These are phyloP conservation scores for Beauveria pseudobassiana DNA, from an alignment of 2,329 filamentous ascomycete genomes.

Conservation along the genomic window DNA sequence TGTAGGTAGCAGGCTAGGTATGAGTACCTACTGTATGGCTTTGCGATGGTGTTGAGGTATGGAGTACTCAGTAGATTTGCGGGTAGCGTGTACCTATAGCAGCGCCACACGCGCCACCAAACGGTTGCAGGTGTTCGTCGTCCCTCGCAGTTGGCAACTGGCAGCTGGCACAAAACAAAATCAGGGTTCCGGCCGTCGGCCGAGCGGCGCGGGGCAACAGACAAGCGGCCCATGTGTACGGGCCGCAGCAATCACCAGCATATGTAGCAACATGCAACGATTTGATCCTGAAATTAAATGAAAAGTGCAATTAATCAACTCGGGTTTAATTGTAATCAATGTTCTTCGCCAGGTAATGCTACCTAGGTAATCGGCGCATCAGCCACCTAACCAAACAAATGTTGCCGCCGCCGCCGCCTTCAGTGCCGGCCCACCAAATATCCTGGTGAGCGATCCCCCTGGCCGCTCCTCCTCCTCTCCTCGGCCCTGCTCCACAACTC, in stretches of 20 bases:
- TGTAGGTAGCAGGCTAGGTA: not conserved
- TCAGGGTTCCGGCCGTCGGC: not conserved
- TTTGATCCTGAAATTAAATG: too few relatives aligned
- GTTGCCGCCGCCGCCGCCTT: not conserved
- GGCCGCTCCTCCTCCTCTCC: not conserved
- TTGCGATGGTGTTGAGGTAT: not conserved
- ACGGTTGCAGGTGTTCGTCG: not conserved
- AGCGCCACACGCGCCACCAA: not conserved
- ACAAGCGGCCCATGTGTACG: not conserved
- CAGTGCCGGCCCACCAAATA: not conserved
- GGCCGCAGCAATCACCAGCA: not conserved
- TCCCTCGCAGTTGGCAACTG: not conserved
- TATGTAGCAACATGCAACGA: too few relatives aligned
- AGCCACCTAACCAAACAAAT: not conserved
- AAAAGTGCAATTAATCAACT: too few relatives aligned
- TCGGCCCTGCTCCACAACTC: not conserved
- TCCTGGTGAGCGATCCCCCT: not conserved
- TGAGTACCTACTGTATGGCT: not conserved
- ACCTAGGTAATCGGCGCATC: not conserved
- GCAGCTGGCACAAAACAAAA: not conserved
- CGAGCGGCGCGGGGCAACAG: not conserved
- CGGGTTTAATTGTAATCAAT: too few relatives aligned
- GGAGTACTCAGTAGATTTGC: not conserved
- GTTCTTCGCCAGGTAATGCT: not conserved
- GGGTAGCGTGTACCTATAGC: not conserved